Base-by-base conservation (phyloP, 2,329 filamentous ascomycete species). In the Lachnellula cervina region DNA sequence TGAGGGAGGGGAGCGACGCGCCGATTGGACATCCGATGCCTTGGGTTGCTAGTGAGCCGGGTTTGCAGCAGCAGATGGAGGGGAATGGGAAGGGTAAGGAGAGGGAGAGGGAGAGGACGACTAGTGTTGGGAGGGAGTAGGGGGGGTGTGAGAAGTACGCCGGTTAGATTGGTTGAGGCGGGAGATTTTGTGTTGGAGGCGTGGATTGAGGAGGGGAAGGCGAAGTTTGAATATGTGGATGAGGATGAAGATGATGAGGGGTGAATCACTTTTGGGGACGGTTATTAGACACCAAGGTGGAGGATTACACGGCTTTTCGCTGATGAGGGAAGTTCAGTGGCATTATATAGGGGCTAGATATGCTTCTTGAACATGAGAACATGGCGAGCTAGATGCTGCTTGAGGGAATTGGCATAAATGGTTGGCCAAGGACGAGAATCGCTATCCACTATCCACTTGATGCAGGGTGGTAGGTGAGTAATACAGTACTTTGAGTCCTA, bases 121-220 rank as follows among this genome's bases (percentile, higher is more conserved):
- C 59, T 59, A 66, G 49, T 48, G 62, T 62, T 47, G 66, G 65
- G 21, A 62, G 28, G 51, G 74, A 77, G n/a, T 64, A 55, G 78
- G 14, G 80, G 78, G 23, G 79, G 80, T 8, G 74, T 76, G 34
- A 80, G 75, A 64, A 83, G 81, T 13, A 80, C 78, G 48, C 82
- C 86, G 1, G 75, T 89, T 45, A 76, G 86, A 60, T 76, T 78
- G 34, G 78, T 89, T 17, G 80, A 85, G 62, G 80, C 82, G 2
- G 86, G 84, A 4, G 82, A 86, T 56, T 80, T 89, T 68, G 73
- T 80, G 23, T 78, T 89, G 65, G 86, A 89, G 68, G 76, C 84
- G 55, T 89, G 84, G 85, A 79, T 88, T 54, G 86, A 89, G 70
- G 83, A 88, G 66, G 80, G 79, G 2, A 64, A 56, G 28, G 63